Evolutionary conservation across 768 basidiomycete genomes (phyloP), one percentile per base, ranked within the genome.

Genomic region (Suillus subalutaceus): DNA sequence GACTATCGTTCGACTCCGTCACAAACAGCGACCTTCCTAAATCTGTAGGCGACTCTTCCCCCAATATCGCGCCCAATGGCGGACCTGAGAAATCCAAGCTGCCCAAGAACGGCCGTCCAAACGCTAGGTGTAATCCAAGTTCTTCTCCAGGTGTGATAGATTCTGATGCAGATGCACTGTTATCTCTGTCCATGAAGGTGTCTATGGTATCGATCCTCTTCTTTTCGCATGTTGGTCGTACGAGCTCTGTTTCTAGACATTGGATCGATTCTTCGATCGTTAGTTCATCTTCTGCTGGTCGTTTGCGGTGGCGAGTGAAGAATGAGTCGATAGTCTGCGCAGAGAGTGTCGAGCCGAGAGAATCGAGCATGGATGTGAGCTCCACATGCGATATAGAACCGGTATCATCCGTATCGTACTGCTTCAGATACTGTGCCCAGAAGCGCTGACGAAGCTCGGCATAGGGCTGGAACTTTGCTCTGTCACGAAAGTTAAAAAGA

Each of bases 381-480:
- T 99, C 97, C 64, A 96, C 80, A 67, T 90, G 89, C 0, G 94
- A 95, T 48, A 96, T 79, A 1, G 84, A 75, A 26, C 80, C 80
- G 0, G 89, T 91, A 67, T 96, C 93, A 76, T 96, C 95, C 0
- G 89, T 85, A 70, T 97, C 96, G 78, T 98, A 99, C 70, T 96
- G 92, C 61, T 86, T 86, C 48, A 97, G 85, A 75, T 94, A 96
- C 68, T 92, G 89, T 2, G 88, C 82, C 96, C 96, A 97, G 83
- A 96, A 96, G 3, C 86, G 87, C 72, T 95, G 94, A 0, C 94
- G 91, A 10, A 97, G 85, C 18, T 93, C 91, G 66, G 90, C 93
- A 73, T 99, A 99, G 0, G 97, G 94, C 73, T 97, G 95, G 78
- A 95, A 99, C 78, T 91, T 97, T 12, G 96, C 97, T 30, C 93